A percentile compares a stretch with the other conserved stretches of the same genome.
phyloP scores from a whole-genome alignment of 306 rosid genomes.

The Carpinus fangiana region DNA sequence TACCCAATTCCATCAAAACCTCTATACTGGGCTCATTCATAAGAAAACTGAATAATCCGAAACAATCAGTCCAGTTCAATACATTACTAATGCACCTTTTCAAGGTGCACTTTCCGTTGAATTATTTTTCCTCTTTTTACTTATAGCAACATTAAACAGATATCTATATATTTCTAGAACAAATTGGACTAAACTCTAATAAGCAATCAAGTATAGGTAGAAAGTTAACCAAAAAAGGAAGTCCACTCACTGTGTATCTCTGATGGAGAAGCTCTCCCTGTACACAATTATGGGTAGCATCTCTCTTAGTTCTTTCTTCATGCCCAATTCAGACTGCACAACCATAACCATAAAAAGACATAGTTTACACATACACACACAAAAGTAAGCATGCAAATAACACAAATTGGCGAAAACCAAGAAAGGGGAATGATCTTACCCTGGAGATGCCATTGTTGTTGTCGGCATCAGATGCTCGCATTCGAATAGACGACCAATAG shows the following conservation, averaged over 20 bases:
- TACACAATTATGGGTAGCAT: constrained; percentile 80
- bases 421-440: constrained; percentile 30
- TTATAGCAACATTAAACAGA: not conserved
- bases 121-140: not conserved
- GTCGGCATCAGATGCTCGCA: constrained; percentile 31
- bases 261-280: constrained; percentile 74
- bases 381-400: not conserved
- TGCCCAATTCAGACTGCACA: constrained; percentile 51
- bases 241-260: constrained; percentile 72
- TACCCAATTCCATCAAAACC: too few relatives aligned
- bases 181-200: not conserved
- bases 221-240: constrained; percentile 1
- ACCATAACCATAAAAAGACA: constrained; percentile 6
- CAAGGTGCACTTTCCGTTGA: not conserved
- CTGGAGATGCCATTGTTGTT: constrained; percentile 25
- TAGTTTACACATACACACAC: not conserved
- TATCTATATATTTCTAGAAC: not conserved
- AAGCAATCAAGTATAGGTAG: not conserved
- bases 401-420: constrained; percentile 3
- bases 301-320: constrained; percentile 77
- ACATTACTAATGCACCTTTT: not conserved
- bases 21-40: too few relatives aligned
- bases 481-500: constrained; percentile 58
- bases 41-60: not conserved
- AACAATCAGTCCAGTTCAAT: not conserved